Base-by-base conservation (phyloP, 768 basidiomycete genomes). In the Galerina marginata region DNA sequence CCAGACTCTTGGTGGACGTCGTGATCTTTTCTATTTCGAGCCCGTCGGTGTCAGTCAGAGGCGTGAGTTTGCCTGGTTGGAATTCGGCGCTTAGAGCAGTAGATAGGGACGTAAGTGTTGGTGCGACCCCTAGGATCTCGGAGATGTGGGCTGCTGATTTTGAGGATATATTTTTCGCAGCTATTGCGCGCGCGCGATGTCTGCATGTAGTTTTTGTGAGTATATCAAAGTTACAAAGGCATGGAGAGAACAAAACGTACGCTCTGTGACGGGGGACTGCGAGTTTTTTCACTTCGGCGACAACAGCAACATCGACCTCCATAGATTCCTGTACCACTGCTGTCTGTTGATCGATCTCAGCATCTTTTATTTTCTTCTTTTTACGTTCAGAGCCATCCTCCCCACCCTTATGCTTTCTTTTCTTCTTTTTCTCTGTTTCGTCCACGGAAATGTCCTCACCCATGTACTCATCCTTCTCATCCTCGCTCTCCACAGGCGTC, bases 41-140 rank as follows among this genome's bases (percentile, higher is more conserved):
- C 29, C 69, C 64, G 2, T 65, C 71, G 68, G 54, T 78, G 40
- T 66, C 71, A 69, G 51, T 77, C 29, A 73, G 71, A 15, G 80
- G 74, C 15, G 81, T 83, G 25, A 78, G 76, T 54, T 68, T 74
- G n/a, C 73, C 79, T 52, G 72, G 65, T n/a, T 74, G 72, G 15
- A 74, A 77, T 44, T 57, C 68, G 14, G 69, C 6, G 38, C 4
- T 71, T 55, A 6, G 67, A 48, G 11, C 59, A 16, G 59, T 37
- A 16, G 58, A 50, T 9, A 60, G 70, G 1, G 61, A 38, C 9
- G 58, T 47, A 9, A 62, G 70, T 0, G 82, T 77, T 3, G 83
- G 83, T 11, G 88, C 83, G 40, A 95, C 81, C n/a, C 95, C 95
- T 14, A 97, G 85, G 61, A 96, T 94, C 74, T 97, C 94, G 44